Conservation (phyloP, 768 basidiomycete species). For the Leccinum barrowsii region DNA sequence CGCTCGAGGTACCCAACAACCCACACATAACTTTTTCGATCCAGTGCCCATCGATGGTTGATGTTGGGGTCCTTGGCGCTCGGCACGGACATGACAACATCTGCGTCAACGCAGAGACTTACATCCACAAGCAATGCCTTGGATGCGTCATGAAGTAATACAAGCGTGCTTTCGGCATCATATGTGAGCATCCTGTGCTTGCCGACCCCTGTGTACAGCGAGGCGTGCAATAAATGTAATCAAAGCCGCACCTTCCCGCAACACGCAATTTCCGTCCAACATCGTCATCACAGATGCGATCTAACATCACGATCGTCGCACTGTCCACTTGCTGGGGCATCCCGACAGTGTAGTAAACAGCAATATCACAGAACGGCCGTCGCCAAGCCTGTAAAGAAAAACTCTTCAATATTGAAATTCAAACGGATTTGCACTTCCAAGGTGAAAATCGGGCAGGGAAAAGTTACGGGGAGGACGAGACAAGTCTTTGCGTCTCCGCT, state of each 20-base stretch:
- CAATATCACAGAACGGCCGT: background rate
- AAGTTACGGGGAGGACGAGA: background rate
- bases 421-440: background rate
- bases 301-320: constrained; percentile 44
- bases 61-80: constrained; percentile 7
- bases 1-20: constrained; percentile 58
- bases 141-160: constrained; percentile 48
- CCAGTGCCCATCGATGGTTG: constrained; percentile 45
- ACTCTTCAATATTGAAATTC: constrained; percentile 2
- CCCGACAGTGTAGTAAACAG: background rate
- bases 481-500: background rate
- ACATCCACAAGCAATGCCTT: constrained; percentile 57
- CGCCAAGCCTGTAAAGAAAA: constrained; percentile 1
- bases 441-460: background rate
- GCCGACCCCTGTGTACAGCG: constrained; percentile 7
- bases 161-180: constrained; percentile 44
- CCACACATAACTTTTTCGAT: constrained; percentile 49
- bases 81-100: constrained; percentile 13
- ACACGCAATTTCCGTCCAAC: constrained; percentile 54
- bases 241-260: constrained; percentile 50
- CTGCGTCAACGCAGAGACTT: constrained; percentile 45
- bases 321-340: constrained; percentile 51
- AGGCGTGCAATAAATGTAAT: constrained; percentile 15
- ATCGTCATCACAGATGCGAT: constrained; percentile 36
- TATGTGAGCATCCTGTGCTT: constrained; percentile 52